Evolutionary conservation across 2,329 filamentous ascomycete genomes (phyloP), one percentile per base, ranked within the genome.

Genomic region (Camillea tinctor): DNA sequence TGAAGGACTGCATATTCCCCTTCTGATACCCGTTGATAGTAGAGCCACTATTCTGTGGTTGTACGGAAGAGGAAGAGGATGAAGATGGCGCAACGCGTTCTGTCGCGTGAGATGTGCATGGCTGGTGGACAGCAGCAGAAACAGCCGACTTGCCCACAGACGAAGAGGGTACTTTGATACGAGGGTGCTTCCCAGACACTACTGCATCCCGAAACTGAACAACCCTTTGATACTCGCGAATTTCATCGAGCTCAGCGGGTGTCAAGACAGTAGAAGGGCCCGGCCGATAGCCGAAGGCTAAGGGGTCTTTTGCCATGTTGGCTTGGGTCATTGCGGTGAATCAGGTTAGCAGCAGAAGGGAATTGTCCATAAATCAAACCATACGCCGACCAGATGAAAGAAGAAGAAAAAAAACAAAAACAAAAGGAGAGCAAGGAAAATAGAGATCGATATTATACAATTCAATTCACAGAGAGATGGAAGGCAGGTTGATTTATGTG

Each of bases 191-290:
- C 72, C 93, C 93, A 74, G 91, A 86, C 72, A 95, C 81, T 68
- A 98, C 84, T 68, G 88, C 83, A 79, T 97, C 90, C 76, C 88
- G 89, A 75, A 98, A 88, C 68, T 82, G 85, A 71, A 96, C 75
- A 70, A 98, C 90, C 77, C 89, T 92, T 72, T 89, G 85, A 79
- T 92, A 95, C 76, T 93, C 86, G 69, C 81, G 76, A 54, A 89
- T 76, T 71, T 89, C 85, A 70, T 82, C 79, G 60, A 81, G 73
- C 66, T 85, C 81, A 64, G 66, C 59, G 57, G 65, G 54, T 52
- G 67, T 58, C 50, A 69, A 59, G 24, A 62, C 51, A 65, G 65
- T 58, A 63, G 61, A 56, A 59, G 57, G 56, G 52, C 24, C 59
- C 56, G 64, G 60, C 60, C 66, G 56, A 55, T 63, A 56, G 64